Percentiles rank a stretch among this genome's conserved stretches.
Conservation (phyloP, 345 rosid genomes). For the Gossypium australe region DNA sequence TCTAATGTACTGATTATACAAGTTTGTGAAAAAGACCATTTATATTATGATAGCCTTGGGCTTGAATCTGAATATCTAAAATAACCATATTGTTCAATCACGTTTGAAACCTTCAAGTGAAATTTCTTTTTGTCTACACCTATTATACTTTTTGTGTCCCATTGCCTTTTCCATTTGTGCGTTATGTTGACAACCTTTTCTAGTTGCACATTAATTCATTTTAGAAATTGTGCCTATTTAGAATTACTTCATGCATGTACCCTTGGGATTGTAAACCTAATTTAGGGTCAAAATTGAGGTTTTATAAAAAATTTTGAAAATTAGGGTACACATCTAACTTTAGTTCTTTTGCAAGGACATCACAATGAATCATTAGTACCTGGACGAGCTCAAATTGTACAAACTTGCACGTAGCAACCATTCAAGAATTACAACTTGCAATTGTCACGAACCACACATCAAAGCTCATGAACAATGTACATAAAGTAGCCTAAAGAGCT, state of each 20-base stretch:
- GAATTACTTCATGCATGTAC: neutral
- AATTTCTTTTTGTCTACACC: neutral
- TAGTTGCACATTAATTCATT: neutral
- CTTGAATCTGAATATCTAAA: conserved; percentile 27
- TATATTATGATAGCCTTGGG: conserved; percentile 82
- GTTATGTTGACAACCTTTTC: neutral
- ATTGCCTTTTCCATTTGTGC: neutral
- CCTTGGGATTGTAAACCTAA: too few relatives aligned
- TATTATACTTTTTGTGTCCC: neutral
- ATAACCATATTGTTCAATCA: neutral
- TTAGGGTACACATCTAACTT: too few relatives aligned
- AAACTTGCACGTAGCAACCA: too few relatives aligned
- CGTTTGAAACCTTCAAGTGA: neutral
- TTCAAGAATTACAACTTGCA: too few relatives aligned
- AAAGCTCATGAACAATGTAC: too few relatives aligned
- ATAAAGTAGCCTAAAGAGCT: too few relatives aligned
- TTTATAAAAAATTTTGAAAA: too few relatives aligned
- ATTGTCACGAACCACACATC: too few relatives aligned
- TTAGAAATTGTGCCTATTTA: neutral
- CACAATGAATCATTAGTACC: too few relatives aligned
- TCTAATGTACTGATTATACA: conserved; percentile 55
- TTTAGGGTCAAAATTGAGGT: too few relatives aligned
- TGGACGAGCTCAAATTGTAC: too few relatives aligned
- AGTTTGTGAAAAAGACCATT: conserved; percentile 82
- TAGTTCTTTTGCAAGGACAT: too few relatives aligned